These are phyloP conservation scores for Pichia sp. DNA, from an alignment of 1,139 yeast species.

Conservation along the genomic window DNA sequence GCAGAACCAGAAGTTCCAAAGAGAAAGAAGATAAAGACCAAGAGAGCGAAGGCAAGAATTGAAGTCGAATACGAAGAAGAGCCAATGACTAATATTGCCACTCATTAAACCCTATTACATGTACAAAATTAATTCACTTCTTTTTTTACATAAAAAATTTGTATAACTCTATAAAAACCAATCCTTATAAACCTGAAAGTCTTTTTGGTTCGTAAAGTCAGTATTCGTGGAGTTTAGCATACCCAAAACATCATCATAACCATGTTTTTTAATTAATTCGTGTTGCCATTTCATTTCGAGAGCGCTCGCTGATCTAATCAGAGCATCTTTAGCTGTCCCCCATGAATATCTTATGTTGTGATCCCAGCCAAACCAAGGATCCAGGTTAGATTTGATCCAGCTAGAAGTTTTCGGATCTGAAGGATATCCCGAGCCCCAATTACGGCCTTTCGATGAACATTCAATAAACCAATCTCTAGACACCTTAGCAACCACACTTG, in stretches of 20 bases:
- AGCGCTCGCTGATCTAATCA: slow-evolving; percentile 44
- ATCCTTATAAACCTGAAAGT: slow-evolving; percentile 5
- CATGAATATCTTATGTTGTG: slow-evolving; percentile 74
- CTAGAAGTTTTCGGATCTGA: slow-evolving; percentile 76
- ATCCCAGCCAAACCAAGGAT: slow-evolving; percentile 84
- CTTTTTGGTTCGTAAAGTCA: not conserved
- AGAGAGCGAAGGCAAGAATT: slow-evolving; percentile 63
- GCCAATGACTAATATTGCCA: slow-evolving; percentile 23
- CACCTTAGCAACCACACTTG: slow-evolving; percentile 95
- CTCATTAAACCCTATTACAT: not conserved
- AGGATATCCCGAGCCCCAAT: slow-evolving; percentile 90
- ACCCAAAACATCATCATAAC: slow-evolving; percentile 7
- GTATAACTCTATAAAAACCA: slow-evolving; percentile 5
- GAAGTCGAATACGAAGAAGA: slow-evolving; percentile 74
- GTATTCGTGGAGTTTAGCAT: not conserved
- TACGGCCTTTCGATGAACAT: slow-evolving; percentile 12
- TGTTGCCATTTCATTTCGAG: slow-evolving; percentile 49
- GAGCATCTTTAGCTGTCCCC: slow-evolving; percentile 81
- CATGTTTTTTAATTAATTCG: slow-evolving; percentile 24
- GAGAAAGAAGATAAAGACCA: slow-evolving; percentile 33
- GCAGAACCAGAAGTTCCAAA: slow-evolving; percentile 25
- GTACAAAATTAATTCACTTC: not conserved
- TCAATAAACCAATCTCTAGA: slow-evolving; percentile 70
- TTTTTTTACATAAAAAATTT: no score
- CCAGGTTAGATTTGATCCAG: slow-evolving; percentile 61